Percentiles rank a stretch among this genome's conserved stretches.
phyloP scores from a whole-genome alignment of 2,329 filamentous ascomycete species.

The Fonsecaea pugnacius region DNA sequence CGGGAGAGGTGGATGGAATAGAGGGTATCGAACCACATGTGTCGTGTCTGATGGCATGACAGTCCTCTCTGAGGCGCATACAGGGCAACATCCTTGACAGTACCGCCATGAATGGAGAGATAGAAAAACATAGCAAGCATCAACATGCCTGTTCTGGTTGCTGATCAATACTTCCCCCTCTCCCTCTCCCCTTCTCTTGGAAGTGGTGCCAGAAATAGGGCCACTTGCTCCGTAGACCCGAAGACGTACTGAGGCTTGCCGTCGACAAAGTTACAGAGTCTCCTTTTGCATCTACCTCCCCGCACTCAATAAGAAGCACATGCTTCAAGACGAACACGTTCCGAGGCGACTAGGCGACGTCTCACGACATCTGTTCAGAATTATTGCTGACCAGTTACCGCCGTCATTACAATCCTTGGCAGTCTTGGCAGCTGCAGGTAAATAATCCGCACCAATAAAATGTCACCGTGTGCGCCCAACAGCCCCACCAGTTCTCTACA shows the following conservation, averaged over 20 bases:
- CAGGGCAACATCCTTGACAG: too few species aligned
- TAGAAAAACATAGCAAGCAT: too few species aligned
- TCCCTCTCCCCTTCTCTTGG: not conserved
- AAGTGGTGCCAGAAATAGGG: too few species aligned
- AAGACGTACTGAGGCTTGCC: not conserved
- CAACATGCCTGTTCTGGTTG: not conserved
- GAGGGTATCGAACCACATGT: not conserved
- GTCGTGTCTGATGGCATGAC: not conserved
- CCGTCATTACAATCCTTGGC: not conserved
- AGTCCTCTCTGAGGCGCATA: not conserved
- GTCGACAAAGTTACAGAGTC: not conserved
- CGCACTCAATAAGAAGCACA: not conserved
- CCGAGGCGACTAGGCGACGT: not conserved
- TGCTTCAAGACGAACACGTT: not conserved
- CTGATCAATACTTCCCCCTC: not conserved
- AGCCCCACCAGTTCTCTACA: not conserved
- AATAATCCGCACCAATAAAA: not conserved
- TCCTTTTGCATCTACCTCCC: not conserved
- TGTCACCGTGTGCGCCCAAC: not conserved
- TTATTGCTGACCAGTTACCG: not conserved
- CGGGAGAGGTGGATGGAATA: not conserved
- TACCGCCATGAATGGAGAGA: too few species aligned
- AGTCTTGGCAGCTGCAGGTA: not conserved
- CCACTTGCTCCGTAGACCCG: too few species aligned
- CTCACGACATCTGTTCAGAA: not conserved